Evolutionary conservation across 1,284 basidiomycete genomes (phyloP).

Genomic region (Polyporus tsugae): DNA sequence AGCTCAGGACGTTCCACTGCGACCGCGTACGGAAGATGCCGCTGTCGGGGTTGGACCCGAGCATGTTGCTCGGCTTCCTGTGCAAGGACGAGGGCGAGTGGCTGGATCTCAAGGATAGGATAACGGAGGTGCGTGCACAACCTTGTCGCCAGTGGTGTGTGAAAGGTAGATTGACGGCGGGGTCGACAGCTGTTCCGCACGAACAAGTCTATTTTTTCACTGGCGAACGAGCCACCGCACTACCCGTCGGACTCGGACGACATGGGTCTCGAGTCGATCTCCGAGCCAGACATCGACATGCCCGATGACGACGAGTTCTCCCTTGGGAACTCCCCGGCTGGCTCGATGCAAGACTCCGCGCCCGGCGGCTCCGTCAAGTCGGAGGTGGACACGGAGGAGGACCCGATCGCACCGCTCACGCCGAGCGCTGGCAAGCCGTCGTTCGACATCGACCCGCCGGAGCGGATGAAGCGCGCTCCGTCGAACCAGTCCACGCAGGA

Average conservation of each 20-base stretch:
- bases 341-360: constrained; percentile 34
- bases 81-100: constrained; percentile 86
- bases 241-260: constrained; percentile 83
- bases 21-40: constrained; percentile 95
- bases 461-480: constrained; percentile 32
- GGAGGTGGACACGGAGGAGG: constrained; percentile 72
- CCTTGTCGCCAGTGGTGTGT: not conserved
- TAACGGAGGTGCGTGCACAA: constrained; percentile 62
- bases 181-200: constrained; percentile 56
- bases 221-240: constrained; percentile 85
- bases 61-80: constrained; percentile 96
- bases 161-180: not conserved
- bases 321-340: constrained; percentile 45
- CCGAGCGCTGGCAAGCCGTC: constrained; percentile 59
- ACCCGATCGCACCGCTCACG: constrained; percentile 69
- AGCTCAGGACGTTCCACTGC: constrained; percentile 92
- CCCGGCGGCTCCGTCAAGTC: constrained; percentile 44
- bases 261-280: constrained; percentile 82
- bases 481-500: constrained; percentile 29
- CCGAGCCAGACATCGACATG: constrained; percentile 73
- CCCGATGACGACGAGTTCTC: constrained; percentile 55
- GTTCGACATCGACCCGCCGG: constrained; percentile 47
- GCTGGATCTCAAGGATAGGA: constrained; percentile 80
- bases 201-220: constrained; percentile 80
- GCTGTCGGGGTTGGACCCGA: constrained; percentile 90